Evolutionary conservation across 345 rosid genomes (phyloP).

Genomic region (Lagerstroemia speciosa): DNA sequence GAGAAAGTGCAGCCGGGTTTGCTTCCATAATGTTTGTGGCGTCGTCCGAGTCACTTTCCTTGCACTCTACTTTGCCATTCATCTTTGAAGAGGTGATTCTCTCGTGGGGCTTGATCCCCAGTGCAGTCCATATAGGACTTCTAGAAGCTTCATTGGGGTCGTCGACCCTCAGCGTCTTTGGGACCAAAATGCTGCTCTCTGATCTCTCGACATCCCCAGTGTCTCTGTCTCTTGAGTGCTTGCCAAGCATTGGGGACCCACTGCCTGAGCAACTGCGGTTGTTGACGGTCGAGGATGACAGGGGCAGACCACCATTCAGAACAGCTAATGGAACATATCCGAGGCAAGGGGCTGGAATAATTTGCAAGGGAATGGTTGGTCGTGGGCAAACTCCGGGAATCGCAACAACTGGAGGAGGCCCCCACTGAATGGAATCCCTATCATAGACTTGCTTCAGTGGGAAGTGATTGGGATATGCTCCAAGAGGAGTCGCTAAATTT

Average conservation of each 20-base stretch:
- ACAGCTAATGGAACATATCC: conserved; percentile 22
- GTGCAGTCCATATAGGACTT: conserved; percentile 38
- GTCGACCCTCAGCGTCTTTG: conserved; percentile 45
- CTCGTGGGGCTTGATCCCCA: conserved; percentile 25
- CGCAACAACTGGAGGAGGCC: conserved; percentile 35
- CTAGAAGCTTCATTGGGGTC: conserved; percentile 35
- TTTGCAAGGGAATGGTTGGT: conserved; percentile 40
- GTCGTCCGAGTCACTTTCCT: conserved; percentile 10
- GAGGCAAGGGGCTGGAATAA: conserved; percentile 48
- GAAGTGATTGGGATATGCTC: conserved; percentile 13
- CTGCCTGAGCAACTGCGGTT: conserved; percentile 31
- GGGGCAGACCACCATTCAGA: conserved; percentile 19
- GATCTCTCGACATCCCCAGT: conserved; percentile 27
- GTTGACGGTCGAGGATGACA: conserved; percentile 31
- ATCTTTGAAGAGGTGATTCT: not conserved
- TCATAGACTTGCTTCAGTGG: conserved; percentile 23
- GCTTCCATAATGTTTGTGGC: conserved; percentile 38
- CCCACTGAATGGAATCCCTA: conserved; percentile 37
- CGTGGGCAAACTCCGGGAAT: conserved; percentile 35
- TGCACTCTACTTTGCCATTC: not conserved
- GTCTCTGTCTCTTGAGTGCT: conserved; percentile 53
- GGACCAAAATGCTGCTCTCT: conserved; percentile 34
- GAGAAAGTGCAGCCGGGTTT: conserved; percentile 64
- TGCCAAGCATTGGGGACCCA: conserved; percentile 50
- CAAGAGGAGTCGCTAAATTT: conserved; percentile 15